phyloP scores from a whole-genome alignment of 805 yeast genomes.

The Lachancea thermotolerans region DNA sequence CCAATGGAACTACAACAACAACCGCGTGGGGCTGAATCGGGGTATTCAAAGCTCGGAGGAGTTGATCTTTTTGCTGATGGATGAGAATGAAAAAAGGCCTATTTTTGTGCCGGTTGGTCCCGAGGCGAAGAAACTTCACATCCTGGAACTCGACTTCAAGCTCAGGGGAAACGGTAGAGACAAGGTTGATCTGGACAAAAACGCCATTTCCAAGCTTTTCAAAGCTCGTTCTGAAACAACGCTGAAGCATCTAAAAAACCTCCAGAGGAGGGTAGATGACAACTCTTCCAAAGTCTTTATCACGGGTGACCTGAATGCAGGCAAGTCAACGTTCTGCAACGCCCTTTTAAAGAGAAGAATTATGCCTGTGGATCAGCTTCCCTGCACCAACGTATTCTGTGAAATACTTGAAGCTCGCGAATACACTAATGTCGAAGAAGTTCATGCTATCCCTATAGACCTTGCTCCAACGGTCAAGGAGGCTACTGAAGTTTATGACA shows the following conservation, averaged over 20 bases:
- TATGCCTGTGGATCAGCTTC: constrained; percentile 95
- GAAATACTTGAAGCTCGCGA: constrained; percentile 83
- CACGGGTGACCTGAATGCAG: constrained; percentile 95
- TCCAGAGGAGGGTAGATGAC: constrained; percentile 82
- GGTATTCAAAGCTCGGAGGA: constrained; percentile 49
- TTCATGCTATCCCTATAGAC: constrained; percentile 77
- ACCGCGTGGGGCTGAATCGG: constrained; percentile 56
- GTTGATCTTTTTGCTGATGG: constrained; percentile 43
- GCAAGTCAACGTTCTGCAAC: constrained; percentile 93
- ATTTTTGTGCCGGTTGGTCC: constrained; percentile 50
- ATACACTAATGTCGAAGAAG: constrained; percentile 75
- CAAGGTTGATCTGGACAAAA: constrained; percentile 54
- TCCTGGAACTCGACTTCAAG: constrained; percentile 22
- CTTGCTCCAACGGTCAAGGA: constrained; percentile 24
- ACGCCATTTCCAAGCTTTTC: constrained; percentile 61
- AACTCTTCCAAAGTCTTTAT: constrained; percentile 89
- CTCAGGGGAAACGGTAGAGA: constrained; percentile 28
- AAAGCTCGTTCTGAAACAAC: constrained; percentile 62
- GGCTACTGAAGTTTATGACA: constrained; percentile 28
- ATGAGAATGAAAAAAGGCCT: constrained; percentile 55
- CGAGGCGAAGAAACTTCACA: constrained; percentile 26
- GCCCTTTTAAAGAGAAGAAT: constrained; percentile 71
- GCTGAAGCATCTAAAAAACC: constrained; percentile 56
- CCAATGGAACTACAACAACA: constrained; percentile 72
- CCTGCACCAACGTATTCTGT: constrained; percentile 93